A percentile compares a stretch with the other conserved stretches of the same genome.
phyloP scores from a whole-genome alignment of 257 asterid species.

The Scutellaria barbata region DNA sequence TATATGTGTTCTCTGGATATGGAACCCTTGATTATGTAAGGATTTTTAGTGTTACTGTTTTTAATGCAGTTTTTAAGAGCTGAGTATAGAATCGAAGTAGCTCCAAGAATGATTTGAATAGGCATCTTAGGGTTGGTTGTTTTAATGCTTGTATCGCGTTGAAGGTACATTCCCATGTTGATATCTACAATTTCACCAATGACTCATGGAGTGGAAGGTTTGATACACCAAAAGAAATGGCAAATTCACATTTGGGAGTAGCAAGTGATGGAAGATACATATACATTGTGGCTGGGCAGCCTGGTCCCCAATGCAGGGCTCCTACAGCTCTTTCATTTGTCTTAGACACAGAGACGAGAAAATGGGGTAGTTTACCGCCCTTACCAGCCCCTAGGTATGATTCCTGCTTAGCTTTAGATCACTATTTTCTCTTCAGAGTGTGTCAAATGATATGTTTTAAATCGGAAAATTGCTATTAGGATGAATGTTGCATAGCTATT shows the following conservation, averaged over 20 bases:
- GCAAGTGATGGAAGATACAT: slow-evolving; percentile 77
- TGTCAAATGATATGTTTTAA: neutral
- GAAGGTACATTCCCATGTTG: slow-evolving; percentile 82
- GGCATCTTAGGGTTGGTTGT: neutral
- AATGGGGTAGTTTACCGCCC: slow-evolving; percentile 62
- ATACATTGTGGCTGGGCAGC: slow-evolving; percentile 68
- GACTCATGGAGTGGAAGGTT: slow-evolving; percentile 62
- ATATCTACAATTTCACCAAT: slow-evolving; percentile 64
- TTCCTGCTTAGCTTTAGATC: neutral
- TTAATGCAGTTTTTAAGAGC: slow-evolving; percentile 1
- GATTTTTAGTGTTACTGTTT: neutral
- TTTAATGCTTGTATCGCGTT: slow-evolving; percentile 7
- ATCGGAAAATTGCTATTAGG: slow-evolving; percentile 4
- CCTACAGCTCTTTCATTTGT: slow-evolving; percentile 59
- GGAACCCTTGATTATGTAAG: slow-evolving; percentile 66
- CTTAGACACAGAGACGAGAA: slow-evolving; percentile 57
- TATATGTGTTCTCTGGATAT: slow-evolving; percentile 68
- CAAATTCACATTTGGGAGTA: slow-evolving; percentile 77
- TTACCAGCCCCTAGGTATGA: slow-evolving; percentile 78
- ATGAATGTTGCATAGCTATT: neutral
- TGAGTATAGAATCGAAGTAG: neutral
- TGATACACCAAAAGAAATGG: slow-evolving; percentile 71
- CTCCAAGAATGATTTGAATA: neutral
- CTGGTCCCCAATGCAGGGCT: slow-evolving; percentile 71
- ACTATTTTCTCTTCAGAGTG: neutral